These are phyloP conservation scores for Sporothrix luriei DNA, from an alignment of 2,329 filamentous ascomycete genomes.

Conservation along the genomic window DNA sequence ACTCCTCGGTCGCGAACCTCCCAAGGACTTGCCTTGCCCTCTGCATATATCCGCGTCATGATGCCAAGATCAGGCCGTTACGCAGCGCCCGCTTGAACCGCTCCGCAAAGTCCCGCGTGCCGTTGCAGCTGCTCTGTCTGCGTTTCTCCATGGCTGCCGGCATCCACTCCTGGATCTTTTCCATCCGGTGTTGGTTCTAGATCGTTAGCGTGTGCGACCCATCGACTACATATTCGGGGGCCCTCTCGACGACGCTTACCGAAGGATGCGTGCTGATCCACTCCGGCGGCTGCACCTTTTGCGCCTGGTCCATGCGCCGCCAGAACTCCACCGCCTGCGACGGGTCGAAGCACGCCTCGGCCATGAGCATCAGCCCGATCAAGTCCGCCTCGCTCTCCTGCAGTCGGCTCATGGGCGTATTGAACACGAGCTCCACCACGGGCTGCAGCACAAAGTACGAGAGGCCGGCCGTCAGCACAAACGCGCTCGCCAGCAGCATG, in stretches of 20 bases:
- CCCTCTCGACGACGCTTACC: conserved; percentile 45
- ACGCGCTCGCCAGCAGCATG: conserved; percentile 53
- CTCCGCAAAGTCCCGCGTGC: conserved; percentile 56
- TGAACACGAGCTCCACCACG: conserved; percentile 65
- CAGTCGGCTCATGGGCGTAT: conserved; percentile 66
- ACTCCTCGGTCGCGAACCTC: not conserved
- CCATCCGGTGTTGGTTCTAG: conserved; percentile 63
- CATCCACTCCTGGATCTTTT: conserved; percentile 67
- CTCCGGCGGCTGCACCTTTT: conserved; percentile 61
- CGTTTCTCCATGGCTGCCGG: conserved; percentile 59
- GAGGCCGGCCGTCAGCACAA: conserved; percentile 53
- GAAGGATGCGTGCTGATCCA: conserved; percentile 78
- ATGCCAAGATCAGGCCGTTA: conserved; percentile 43
- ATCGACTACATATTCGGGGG: not conserved
- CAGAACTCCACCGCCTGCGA: conserved; percentile 67
- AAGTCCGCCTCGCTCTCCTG: conserved; percentile 80
- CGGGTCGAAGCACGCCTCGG: conserved; percentile 75
- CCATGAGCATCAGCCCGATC: conserved; percentile 81
- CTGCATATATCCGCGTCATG: conserved; percentile 29
- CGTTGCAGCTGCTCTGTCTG: conserved; percentile 56
- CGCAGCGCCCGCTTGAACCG: conserved; percentile 55
- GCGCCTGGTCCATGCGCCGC: conserved; percentile 63
- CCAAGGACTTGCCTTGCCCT: not conserved
- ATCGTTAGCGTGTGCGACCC: not conserved
- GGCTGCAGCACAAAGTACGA: conserved; percentile 49